Evolutionary conservation across 345 rosid species (phyloP).

Genomic region (Microthlaspi erraticum): DNA sequence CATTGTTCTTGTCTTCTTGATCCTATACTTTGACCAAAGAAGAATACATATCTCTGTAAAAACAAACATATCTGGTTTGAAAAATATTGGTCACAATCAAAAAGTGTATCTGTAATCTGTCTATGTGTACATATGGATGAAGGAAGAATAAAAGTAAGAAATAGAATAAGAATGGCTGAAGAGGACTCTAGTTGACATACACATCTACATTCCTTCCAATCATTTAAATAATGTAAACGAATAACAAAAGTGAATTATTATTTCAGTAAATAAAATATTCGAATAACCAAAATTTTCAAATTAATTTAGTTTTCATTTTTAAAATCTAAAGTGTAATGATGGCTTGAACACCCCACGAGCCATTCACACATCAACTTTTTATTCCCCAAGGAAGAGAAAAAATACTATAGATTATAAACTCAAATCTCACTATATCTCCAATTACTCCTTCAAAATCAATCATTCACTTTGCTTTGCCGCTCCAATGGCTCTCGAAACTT

Average conservation of each 20-base stretch:
- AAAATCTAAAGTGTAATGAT: slow-evolving; percentile 40
- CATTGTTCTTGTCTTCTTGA: not conserved
- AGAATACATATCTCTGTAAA: not conserved
- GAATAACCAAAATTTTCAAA: not conserved
- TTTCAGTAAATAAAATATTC: slow-evolving; percentile 5
- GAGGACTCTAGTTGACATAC: slow-evolving; percentile 36
- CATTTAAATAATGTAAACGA: slow-evolving; percentile 41
- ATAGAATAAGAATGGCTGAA: slow-evolving; percentile 13
- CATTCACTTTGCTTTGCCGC: slow-evolving; percentile 18
- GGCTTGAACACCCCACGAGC: slow-evolving; percentile 64
- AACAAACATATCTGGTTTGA: slow-evolving; percentile 10
- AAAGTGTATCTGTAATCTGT: not conserved
- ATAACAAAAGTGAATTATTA: slow-evolving; percentile 10
- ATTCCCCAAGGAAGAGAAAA: slow-evolving; percentile 36
- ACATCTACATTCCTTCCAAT: slow-evolving; percentile 30
- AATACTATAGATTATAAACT: slow-evolving; percentile 44
- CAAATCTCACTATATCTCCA: slow-evolving; percentile 28
- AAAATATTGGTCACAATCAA: slow-evolving; percentile 16
- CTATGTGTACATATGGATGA: slow-evolving; percentile 4
- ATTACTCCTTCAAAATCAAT: slow-evolving; percentile 25
- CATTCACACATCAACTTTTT: slow-evolving; percentile 42
- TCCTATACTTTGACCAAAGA: slow-evolving; percentile 2
- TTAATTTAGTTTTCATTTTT: not conserved
- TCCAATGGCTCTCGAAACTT: slow-evolving; percentile 89
- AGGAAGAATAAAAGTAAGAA: slow-evolving; percentile 13